Evolutionary conservation across 2,329 filamentous ascomycete species (phyloP).

Genomic region (Arthrobotrys musiformis): DNA sequence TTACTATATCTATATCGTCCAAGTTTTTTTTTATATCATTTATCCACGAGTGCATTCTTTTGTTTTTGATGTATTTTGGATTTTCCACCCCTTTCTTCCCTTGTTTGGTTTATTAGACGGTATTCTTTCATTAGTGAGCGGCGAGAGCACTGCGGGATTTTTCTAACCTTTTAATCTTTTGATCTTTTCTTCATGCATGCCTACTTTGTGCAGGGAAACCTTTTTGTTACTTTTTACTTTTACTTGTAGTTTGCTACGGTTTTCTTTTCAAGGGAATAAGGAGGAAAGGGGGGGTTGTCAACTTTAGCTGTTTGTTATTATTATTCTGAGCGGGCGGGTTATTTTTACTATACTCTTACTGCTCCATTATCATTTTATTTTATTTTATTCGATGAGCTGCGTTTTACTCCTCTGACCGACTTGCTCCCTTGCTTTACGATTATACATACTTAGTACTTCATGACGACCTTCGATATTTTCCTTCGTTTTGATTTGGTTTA

Average conservation of each 20-base stretch:
- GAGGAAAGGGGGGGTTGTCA: not conserved
- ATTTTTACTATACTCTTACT: conserved; percentile 11
- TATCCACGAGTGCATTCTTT: too few relatives aligned
- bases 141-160: conserved; percentile 52
- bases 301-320: not conserved
- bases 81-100: conserved; percentile 2
- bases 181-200: not conserved
- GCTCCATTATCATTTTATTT: not conserved
- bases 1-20: not conserved
- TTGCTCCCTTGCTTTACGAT: too few relatives aligned
- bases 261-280: not conserved
- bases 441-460: too few relatives aligned
- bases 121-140: conserved; percentile 56
- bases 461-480: too few relatives aligned
- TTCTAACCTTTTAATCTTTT: conserved; percentile 5
- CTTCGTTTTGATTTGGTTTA: too few relatives aligned
- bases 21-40: conserved; percentile 11
- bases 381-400: not conserved
- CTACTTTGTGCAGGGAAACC: conserved; percentile 11
- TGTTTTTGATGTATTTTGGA: conserved; percentile 14
- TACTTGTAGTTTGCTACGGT: conserved; percentile 19
- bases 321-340: conserved; percentile 16
- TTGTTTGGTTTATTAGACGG: conserved; percentile 46
- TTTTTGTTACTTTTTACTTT: conserved; percentile 6
- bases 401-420: too few relatives aligned